Base-by-base conservation (phyloP, 257 asterid genomes). In the Eucommia ulmoides region DNA sequence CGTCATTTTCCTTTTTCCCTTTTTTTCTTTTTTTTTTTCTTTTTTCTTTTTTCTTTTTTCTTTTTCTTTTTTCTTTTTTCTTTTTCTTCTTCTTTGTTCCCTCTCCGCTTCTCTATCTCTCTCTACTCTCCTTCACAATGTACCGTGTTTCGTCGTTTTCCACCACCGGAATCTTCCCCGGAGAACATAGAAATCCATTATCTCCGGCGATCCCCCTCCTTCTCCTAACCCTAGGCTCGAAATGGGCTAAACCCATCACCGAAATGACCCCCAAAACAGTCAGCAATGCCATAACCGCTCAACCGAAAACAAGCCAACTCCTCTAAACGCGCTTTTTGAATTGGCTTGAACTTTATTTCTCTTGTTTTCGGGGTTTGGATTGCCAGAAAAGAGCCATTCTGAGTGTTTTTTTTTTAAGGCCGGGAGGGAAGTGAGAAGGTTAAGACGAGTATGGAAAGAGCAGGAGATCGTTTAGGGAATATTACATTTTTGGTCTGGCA, bases 381-480 rank as follows among this genome's bases (percentile, higher is more conserved):
- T 66, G 9, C 53, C 47, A 3, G 41, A 52, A 22, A n/a, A 23
- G 24, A 23, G 22, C 91, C 91, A 14, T 78, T 78, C 49, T 76
- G 93, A 49, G 87, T 25, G 48, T 60, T 24, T 56, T 71, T 78
- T n/a, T n/a, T n/a, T 0, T 54, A n/a, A n/a, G 64, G 0, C 71
- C 38, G 59, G 64, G 15, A 41, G 80, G 62, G 59, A 71, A 73
- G 19, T 72, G 56, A 24, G 79, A 47, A 33, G 91, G 94, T 3
- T 77, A 67, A 58, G 80, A 82, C 4, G 94, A 94, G 58, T 89
- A 89, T 1, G 98, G 98, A 20, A 96, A 96, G 16, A 35, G 44
- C 42, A 89, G 98, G 61, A 84, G 93, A 58, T 85, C 96, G 64
- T 83, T 94, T n/a, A n/a, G n/a, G n/a, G n/a, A n/a, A n/a, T n/a